Conservation (phyloP, 257 asterid species). For the Ilex asprella region DNA sequence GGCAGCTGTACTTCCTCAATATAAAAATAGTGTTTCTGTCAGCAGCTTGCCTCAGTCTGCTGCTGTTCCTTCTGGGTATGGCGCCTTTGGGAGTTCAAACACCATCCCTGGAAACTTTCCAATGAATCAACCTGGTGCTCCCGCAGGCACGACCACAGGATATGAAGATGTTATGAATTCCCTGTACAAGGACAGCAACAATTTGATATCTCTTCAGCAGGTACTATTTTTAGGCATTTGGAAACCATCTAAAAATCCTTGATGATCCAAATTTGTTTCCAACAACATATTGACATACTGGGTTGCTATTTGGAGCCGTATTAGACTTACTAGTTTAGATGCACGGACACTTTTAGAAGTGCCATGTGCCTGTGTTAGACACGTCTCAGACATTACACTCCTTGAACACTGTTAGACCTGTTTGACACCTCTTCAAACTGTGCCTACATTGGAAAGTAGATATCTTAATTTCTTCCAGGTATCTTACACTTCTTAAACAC, state of each 20-base stretch:
- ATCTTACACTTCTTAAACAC: background rate
- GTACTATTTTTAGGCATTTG: conserved; percentile 19
- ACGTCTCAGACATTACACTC: background rate
- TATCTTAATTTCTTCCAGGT: background rate
- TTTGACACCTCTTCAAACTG: background rate
- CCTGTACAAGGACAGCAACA: conserved; percentile 66
- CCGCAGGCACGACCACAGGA: conserved; percentile 43
- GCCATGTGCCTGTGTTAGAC: background rate
- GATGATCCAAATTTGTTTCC: background rate
- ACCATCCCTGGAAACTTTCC: conserved; percentile 62
- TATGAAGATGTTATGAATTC: conserved; percentile 68
- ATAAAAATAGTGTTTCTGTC: conserved; percentile 51
- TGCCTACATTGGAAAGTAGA: background rate
- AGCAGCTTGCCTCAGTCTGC: conserved; percentile 76
- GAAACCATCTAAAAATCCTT: background rate
- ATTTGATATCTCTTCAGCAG: conserved; percentile 71
- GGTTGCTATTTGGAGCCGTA: background rate
- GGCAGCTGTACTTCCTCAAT: conserved; percentile 60
- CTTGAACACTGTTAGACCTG: background rate
- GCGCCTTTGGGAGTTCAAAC: conserved; percentile 39
- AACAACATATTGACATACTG: too few species aligned
- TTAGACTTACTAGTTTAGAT: background rate
- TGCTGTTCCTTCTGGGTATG: conserved; percentile 64
- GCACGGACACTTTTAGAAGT: background rate
- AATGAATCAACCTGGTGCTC: conserved; percentile 53